These are phyloP conservation scores for Ceratocystis papillata DNA, from an alignment of 2,329 filamentous ascomycete genomes.

Conservation along the genomic window DNA sequence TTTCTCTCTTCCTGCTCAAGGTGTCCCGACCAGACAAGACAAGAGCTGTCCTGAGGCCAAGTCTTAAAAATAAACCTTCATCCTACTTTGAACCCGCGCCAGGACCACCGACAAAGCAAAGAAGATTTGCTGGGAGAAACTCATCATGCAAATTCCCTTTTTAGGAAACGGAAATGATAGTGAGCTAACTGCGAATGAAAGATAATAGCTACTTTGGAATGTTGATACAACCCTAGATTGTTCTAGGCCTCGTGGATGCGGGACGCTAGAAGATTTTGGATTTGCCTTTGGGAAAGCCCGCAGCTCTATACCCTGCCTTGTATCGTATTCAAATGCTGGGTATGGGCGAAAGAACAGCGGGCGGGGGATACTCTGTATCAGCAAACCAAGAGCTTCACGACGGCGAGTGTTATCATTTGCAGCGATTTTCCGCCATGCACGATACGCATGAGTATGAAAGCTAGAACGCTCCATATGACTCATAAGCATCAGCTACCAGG, in stretches of 20 bases:
- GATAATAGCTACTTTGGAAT: background rate
- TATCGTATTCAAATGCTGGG: too few relatives aligned
- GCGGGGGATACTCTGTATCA: too few relatives aligned
- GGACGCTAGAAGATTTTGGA: background rate
- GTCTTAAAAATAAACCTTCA: constrained; percentile 8
- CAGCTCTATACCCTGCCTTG: background rate
- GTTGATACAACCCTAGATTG: background rate
- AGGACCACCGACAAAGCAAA: background rate
- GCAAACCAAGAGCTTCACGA: too few relatives aligned
- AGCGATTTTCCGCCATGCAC: background rate
- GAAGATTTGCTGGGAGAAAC: background rate
- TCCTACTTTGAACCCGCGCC: background rate
- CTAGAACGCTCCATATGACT: background rate
- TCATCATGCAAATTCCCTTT: background rate
- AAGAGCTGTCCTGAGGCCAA: background rate
- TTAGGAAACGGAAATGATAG: background rate
- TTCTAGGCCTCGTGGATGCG: background rate
- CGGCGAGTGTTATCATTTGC: background rate
- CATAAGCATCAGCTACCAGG: background rate
- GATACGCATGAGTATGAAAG: background rate
- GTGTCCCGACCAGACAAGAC: background rate
- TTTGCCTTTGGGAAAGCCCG: background rate
- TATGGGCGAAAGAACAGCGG: too few relatives aligned
- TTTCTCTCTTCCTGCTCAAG: background rate
- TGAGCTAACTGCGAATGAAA: background rate